Conservation (phyloP, 1,284 basidiomycete species). For the Tilletia walkeri region DNA sequence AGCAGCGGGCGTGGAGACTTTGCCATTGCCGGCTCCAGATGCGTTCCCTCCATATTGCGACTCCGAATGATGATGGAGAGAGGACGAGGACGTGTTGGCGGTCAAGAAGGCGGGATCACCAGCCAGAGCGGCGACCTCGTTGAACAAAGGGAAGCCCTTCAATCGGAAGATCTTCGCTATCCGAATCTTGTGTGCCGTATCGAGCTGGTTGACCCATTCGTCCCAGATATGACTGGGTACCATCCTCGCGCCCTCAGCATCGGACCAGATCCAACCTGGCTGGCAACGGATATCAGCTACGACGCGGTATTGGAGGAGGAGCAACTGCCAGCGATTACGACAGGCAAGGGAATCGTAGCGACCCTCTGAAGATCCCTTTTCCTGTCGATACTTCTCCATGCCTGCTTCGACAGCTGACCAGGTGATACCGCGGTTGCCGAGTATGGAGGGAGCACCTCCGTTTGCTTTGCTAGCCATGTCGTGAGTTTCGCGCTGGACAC, state of each 20-base stretch:
- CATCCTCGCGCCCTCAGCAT: constrained; percentile 7
- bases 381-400: constrained; percentile 12
- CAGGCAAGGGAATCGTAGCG: constrained; percentile 6
- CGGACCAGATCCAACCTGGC: constrained; percentile 12
- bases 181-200: constrained; percentile 10
- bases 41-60: no score
- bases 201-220: constrained; percentile 9
- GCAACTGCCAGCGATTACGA: constrained; percentile 15
- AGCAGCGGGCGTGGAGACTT: background rate
- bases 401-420: constrained; percentile 12
- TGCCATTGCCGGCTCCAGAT: background rate
- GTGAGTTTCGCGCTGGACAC: constrained; percentile 4
- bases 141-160: constrained; percentile 9
- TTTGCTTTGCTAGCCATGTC: constrained; percentile 1
- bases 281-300: constrained; percentile 5
- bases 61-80: background rate
- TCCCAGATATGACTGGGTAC: constrained; percentile 15
- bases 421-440: constrained; percentile 17
- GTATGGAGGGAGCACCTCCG: constrained; percentile 1
- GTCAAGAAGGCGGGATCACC: constrained; percentile 12
- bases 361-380: background rate
- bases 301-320: constrained; percentile 15
- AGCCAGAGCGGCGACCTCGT: constrained; percentile 1
- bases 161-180: constrained; percentile 16
- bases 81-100: background rate